These are phyloP conservation scores for Candida patagonica DNA, from an alignment of 805 yeast genomes.

Conservation along the genomic window DNA sequence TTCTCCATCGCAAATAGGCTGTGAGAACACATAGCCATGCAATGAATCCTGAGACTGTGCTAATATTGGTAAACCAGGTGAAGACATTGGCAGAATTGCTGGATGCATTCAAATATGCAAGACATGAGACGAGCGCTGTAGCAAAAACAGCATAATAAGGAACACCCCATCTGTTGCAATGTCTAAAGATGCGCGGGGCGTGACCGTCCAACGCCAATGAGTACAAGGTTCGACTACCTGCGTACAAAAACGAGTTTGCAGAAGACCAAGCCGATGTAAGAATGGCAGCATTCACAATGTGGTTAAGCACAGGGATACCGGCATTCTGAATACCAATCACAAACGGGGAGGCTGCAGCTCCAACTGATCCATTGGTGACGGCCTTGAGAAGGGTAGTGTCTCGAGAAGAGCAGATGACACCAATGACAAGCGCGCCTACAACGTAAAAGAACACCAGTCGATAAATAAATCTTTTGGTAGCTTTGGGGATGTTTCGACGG, in stretches of 20 bases:
- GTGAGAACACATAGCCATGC: conserved; percentile 49
- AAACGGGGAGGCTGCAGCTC: conserved; percentile 60
- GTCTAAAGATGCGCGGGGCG: conserved; percentile 55
- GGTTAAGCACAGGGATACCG: conserved; percentile 42
- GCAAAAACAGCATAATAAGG: conserved; percentile 64
- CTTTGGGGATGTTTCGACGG: conserved; percentile 64
- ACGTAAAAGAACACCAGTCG: conserved; percentile 59
- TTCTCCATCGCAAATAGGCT: conserved; percentile 55
- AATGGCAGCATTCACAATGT: conserved; percentile 45
- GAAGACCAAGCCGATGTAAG: conserved; percentile 50
- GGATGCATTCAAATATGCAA: conserved; percentile 60
- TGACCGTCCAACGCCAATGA: conserved; percentile 48
- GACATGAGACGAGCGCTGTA: conserved; percentile 49
- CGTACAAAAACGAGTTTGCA: conserved; percentile 49
- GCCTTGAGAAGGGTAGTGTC: conserved; percentile 42
- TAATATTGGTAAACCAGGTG: conserved; percentile 55
- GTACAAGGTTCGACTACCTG: conserved; percentile 51
- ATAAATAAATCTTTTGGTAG: conserved; percentile 67
- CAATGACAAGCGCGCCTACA: conserved; percentile 58
- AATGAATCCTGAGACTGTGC: conserved; percentile 58
- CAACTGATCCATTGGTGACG: conserved; percentile 44
- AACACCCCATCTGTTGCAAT: conserved; percentile 58
- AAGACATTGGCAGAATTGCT: conserved; percentile 45
- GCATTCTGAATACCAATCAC: conserved; percentile 48
- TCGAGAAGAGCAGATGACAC: conserved; percentile 64